Evolutionary conservation across 805 yeast species (phyloP).

Genomic region (Barnettozyma wickerhamii): DNA sequence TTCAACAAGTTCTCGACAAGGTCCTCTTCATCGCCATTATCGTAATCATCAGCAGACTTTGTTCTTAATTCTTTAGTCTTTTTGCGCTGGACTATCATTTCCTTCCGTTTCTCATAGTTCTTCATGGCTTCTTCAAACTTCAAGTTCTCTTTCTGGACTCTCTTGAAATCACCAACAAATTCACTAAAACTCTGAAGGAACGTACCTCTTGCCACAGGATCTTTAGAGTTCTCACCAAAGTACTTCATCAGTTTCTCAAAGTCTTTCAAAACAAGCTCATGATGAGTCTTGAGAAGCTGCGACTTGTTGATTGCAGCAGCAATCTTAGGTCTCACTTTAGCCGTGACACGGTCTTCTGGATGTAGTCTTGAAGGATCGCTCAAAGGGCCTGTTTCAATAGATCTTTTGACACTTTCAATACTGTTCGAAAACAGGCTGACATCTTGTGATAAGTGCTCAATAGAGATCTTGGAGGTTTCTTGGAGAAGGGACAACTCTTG

Average conservation of each 20-base stretch:
- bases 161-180: slow-evolving; percentile 57
- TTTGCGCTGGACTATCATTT: slow-evolving; percentile 34
- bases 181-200: slow-evolving; percentile 60
- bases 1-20: slow-evolving; percentile 87
- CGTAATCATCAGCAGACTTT: slow-evolving; percentile 28
- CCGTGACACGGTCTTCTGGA: slow-evolving; percentile 58
- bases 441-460: slow-evolving; percentile 59
- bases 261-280: slow-evolving; percentile 44
- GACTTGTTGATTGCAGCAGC: slow-evolving; percentile 53
- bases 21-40: slow-evolving; percentile 35
- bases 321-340: slow-evolving; percentile 47
- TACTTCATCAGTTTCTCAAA: slow-evolving; percentile 59
- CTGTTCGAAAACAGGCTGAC: slow-evolving; percentile 49
- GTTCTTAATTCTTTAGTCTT: slow-evolving; percentile 13
- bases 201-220: slow-evolving; percentile 48
- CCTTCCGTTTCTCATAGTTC: slow-evolving; percentile 60
- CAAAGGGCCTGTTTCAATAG: slow-evolving; percentile 58
- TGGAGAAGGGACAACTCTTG: slow-evolving; percentile 51
- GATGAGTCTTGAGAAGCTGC: slow-evolving; percentile 46
- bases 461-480: slow-evolving; percentile 54
- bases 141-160: slow-evolving; percentile 60
- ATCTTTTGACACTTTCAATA: slow-evolving; percentile 46
- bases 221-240: slow-evolving; percentile 64
- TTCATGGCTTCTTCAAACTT: slow-evolving; percentile 65
- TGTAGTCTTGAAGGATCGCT: slow-evolving; percentile 60